Evolutionary conservation across 495 filamentous ascomycete genomes (phyloP).

Genomic region (Pseudotulostoma volvatum): DNA sequence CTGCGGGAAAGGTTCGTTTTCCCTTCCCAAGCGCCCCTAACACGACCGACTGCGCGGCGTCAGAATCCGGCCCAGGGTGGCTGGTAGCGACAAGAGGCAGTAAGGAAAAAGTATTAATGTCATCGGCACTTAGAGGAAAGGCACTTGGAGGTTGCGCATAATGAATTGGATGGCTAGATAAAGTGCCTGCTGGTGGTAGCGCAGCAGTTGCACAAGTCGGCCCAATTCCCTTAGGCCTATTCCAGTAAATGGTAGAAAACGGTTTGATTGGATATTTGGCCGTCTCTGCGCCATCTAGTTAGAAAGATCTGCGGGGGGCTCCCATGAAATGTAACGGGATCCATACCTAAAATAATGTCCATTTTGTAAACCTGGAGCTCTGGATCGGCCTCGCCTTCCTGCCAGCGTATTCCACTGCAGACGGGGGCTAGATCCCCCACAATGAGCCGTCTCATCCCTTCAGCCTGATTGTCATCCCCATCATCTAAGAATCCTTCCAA

Average conservation of each 20-base stretch:
- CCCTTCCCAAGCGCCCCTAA: constrained; percentile 8
- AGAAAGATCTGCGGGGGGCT: constrained; percentile 4
- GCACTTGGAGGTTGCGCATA: too few species aligned
- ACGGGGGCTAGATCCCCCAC: constrained; percentile 57
- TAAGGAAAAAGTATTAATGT: too few species aligned
- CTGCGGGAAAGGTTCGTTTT: constrained; percentile 31
- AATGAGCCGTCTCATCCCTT: constrained; percentile 31
- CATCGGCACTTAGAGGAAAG: too few species aligned
- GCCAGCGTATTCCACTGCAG: constrained; percentile 69
- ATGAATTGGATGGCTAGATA: too few species aligned
- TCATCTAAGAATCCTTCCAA: constrained; percentile 40
- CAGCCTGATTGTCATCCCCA: constrained; percentile 27
- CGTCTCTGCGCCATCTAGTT: constrained; percentile 16
- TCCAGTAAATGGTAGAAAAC: constrained; percentile 73
- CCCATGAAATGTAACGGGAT: not conserved
- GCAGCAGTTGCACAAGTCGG: constrained; percentile 5
- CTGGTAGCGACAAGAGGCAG: not conserved
- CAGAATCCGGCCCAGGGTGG: not conserved
- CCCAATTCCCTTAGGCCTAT: constrained; percentile 19
- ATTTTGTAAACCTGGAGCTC: constrained; percentile 43
- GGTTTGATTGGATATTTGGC: constrained; percentile 57
- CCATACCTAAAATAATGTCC: constrained; percentile 52
- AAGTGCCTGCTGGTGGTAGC: too few species aligned
- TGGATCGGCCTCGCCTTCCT: constrained; percentile 34
- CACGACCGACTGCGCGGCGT: not conserved